phyloP scores from a whole-genome alignment of 257 asterid species.

The Lycium ferocissimum region DNA sequence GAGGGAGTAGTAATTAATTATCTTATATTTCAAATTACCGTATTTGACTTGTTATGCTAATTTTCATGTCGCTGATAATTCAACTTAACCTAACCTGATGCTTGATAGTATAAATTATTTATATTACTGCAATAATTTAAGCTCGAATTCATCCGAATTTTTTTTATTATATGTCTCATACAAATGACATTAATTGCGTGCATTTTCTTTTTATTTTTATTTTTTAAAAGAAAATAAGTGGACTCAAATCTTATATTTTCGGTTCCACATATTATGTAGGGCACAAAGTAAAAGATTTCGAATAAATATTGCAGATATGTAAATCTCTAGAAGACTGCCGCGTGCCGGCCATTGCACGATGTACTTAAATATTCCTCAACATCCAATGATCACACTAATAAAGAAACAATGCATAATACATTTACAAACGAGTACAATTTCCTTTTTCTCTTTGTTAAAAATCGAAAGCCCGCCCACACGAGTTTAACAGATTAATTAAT shows the following conservation, averaged over 20 bases:
- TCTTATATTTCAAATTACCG: neutral
- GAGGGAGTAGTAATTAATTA: neutral
- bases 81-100: no score
- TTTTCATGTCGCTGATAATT: neutral
- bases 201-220: no score
- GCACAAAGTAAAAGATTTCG: no score
- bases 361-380: neutral
- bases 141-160: no score
- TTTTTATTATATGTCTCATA: no score
- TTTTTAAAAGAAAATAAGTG: no score
- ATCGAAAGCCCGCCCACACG: neutral
- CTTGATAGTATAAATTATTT: neutral
- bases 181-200: no score
- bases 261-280: no score
- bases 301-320: neutral
- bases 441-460: neutral
- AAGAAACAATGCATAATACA: slow-evolving; percentile 31
- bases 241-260: no score
- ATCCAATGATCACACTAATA: neutral
- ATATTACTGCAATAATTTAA: neutral
- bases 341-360: slow-evolving; percentile 37
- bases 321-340: neutral
- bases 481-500: slow-evolving; percentile 24
- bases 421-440: neutral
- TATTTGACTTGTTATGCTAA: neutral